Base-by-base conservation (phyloP, 2,329 filamentous ascomycete genomes). In the Annulohypoxylon truncatum region DNA sequence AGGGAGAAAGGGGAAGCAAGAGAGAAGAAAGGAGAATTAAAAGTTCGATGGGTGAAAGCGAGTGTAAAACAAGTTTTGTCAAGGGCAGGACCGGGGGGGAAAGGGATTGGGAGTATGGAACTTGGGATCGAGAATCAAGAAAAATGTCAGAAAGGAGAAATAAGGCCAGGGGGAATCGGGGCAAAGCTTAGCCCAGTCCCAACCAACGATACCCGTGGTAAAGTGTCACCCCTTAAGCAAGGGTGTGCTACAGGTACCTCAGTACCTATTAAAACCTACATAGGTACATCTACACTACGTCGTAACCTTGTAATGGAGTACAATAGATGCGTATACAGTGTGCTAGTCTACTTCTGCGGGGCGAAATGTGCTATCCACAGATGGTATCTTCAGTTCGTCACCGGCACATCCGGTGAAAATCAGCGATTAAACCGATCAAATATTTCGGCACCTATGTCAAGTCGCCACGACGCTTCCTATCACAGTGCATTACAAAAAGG, bases 111-210 rank as follows among this genome's bases (percentile, higher is more conserved):
- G 68, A 65, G 62, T 54, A 61, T 69, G 47, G 72, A 68, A 69
- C 64, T 69, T 69, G 62, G 67, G 67, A 73, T 70, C 69, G 63
- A 72, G 70, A 74, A 73, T 74, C 71, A 73, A 71, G 73, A 75
- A 73, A 73, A 73, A 71, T 70, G 70, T 64, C 69, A 71, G 71
- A 73, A 73, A 75, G 72, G 72, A 71, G 73, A 68, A 65, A 66
- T 42, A 65, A 47, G 48, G 48, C 58, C 62, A 69, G 67, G 67
- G 64, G 57, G 67, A 62, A 61, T 71, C 64, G 63, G 71, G 67
- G 67, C 61, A 62, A 67, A 65, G 64, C 67, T 67, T 67, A 67
- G 67, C 57, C 40, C 54, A 67, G 61, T 55, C 53, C 64, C 55
- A 66, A 50, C 29, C 58, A 53, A 51, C 42, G 62, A 31, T 57